Base-by-base conservation (phyloP, 1,139 yeast genomes). In the Suhomyces anneliseae region DNA sequence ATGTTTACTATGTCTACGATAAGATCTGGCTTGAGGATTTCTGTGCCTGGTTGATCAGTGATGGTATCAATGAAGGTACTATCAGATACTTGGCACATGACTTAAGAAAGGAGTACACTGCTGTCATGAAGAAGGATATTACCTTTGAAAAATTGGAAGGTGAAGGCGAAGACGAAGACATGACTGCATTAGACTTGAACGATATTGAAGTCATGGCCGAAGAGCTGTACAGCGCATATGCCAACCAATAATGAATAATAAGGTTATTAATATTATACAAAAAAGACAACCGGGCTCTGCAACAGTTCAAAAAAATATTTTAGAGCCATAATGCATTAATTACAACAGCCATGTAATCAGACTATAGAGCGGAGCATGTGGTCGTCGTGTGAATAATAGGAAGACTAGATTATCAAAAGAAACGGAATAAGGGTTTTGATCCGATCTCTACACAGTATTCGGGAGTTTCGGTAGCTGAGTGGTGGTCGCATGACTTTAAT, bases 1-100 rank as follows among this genome's bases (percentile, higher is more conserved):
- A 92, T 55, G 79, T 87, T n/a, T 90, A 90, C 62, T 87, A 87
- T 59, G 92, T 90, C 8, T 93, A 93, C 64, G 88, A 88, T 58
- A 83, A 83, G 58, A 78, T 92, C 2, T 78, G 90, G 75, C 59
- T 92, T 10, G 93, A 88, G 58, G 98, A 93, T 62, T 72, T 90
- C 54, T 76, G 90, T 46, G 73, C 87, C 5, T 93, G 96, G 96
- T 63, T 88, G 19, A 81, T 90, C 42, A 72, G 79, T 50, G 84
- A 82, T 50, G 69, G 66, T 36, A 75, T 85, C 26, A 62, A 65
- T 36, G 84, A 79, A 50, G 63, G 60, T 11, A 76, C 75, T 8
- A 56, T 92, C 10, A 69, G 88, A 46, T 74, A 80, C 34, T 66
- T 92, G 38, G 87, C 93, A 0, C 83, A 81, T 47, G 96, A 89